Conservation (phyloP, 2,329 filamentous ascomycete species). For the Colletotrichum eleusines region DNA sequence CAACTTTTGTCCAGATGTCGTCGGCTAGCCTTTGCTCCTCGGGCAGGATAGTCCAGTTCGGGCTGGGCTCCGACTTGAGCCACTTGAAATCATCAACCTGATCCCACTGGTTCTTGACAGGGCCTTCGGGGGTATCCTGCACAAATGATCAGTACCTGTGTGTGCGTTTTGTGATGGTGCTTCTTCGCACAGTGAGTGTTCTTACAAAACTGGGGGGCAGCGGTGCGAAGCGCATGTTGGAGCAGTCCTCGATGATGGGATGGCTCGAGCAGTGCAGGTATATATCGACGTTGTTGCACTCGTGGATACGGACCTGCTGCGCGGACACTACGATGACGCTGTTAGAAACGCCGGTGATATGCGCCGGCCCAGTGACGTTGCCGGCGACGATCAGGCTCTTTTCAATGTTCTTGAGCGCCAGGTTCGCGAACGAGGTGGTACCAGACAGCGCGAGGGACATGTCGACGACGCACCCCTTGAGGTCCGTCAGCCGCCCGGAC, state of each 20-base stretch:
- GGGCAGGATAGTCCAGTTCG: conserved; percentile 84
- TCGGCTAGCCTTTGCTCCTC: conserved; percentile 70
- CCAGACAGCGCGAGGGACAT: conserved; percentile 74
- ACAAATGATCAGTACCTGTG: conserved; percentile 39
- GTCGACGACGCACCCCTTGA: conserved; percentile 81
- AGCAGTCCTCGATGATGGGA: conserved; percentile 95
- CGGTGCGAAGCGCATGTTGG: conserved; percentile 80
- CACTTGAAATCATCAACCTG: conserved; percentile 98
- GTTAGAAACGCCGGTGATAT: conserved; percentile 81
- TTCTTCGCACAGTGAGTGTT: conserved; percentile 39
- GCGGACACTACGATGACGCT: conserved; percentile 83
- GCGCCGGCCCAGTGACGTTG: conserved; percentile 81
- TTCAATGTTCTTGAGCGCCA: conserved; percentile 75
- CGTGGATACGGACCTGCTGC: conserved; percentile 93
- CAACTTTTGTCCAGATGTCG: conserved; percentile 75
- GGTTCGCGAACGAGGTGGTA: conserved; percentile 76
- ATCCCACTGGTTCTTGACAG: conserved; percentile 79
- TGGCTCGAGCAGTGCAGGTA: conserved; percentile 86
- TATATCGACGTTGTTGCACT: conserved; percentile 82
- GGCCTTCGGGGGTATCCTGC: conserved; percentile 47
- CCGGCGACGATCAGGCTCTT: conserved; percentile 82
- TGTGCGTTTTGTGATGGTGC: no score
- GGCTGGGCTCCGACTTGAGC: conserved; percentile 87
- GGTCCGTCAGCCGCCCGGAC: conserved; percentile 77
- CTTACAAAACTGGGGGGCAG: conserved; percentile 78